Evolutionary conservation across 2,329 filamentous ascomycete genomes (phyloP).

Genomic region (Alternaria solani): DNA sequence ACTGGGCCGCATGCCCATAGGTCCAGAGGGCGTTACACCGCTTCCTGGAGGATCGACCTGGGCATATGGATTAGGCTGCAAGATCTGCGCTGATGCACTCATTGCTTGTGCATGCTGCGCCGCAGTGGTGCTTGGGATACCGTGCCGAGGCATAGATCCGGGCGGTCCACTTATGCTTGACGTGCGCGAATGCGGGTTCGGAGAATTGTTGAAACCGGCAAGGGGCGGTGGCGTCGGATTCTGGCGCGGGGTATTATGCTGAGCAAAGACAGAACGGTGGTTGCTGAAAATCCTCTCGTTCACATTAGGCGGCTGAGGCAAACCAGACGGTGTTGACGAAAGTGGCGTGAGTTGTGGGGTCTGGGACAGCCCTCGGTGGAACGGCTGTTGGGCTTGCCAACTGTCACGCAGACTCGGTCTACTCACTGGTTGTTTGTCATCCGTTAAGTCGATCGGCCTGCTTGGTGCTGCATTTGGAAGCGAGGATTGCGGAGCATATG

Average conservation of each 20-base stretch:
- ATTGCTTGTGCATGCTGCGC: constrained; percentile 30
- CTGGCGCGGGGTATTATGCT: constrained; percentile 44
- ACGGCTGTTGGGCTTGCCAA: constrained; percentile 43
- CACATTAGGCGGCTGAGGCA: constrained; percentile 35
- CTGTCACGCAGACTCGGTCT: constrained; percentile 36
- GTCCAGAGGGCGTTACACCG: constrained; percentile 36
- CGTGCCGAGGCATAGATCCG: constrained; percentile 34
- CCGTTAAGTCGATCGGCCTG: constrained; percentile 44
- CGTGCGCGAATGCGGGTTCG: constrained; percentile 46
- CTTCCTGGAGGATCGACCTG: constrained; percentile 47
- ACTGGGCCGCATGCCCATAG: constrained; percentile 49
- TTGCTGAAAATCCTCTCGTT: constrained; percentile 34
- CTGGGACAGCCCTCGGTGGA: constrained; percentile 38
- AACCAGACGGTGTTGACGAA: constrained; percentile 38
- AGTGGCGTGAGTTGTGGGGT: constrained; percentile 32
- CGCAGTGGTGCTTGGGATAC: constrained; percentile 30
- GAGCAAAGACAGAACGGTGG: constrained; percentile 45
- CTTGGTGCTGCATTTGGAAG: constrained; percentile 30
- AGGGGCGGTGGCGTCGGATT: constrained; percentile 47
- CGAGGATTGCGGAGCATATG: constrained; percentile 38
- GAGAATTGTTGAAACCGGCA: constrained; percentile 41
- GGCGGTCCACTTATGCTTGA: constrained; percentile 45
- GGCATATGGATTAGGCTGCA: constrained; percentile 50
- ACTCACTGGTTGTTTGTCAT: constrained; percentile 33
- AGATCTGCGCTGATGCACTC: constrained; percentile 36